These are phyloP conservation scores for Rubroboletus pulcherrimus DNA, from an alignment of 768 basidiomycete genomes.

Conservation along the genomic window DNA sequence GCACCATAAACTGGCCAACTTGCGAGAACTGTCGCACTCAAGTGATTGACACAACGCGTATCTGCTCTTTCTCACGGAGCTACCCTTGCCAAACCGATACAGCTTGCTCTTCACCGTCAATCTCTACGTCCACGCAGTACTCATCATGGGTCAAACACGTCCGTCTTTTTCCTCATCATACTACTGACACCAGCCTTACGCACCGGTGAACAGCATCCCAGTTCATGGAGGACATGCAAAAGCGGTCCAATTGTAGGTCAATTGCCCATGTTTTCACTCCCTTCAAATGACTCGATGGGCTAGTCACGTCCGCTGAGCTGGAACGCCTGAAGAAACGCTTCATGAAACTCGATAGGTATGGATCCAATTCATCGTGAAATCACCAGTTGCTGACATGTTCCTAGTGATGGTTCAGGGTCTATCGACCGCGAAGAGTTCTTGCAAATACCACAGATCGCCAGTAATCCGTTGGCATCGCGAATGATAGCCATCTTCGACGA, in stretches of 20 bases:
- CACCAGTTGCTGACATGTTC: neutral
- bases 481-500: conserved; percentile 99
- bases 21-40: neutral
- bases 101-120: neutral
- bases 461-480: conserved; percentile 91
- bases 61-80: conserved; percentile 21
- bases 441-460: conserved; percentile 98
- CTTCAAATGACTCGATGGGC: conserved; percentile 9
- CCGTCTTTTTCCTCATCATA: conserved; percentile 27
- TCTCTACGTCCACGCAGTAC: conserved; percentile 7
- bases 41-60: neutral
- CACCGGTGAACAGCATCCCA: conserved; percentile 60
- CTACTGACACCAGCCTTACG: conserved; percentile 1
- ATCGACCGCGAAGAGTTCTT: conserved; percentile 99
- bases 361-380: neutral
- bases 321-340: conserved; percentile 97
- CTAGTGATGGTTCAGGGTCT: conserved; percentile 91
- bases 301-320: conserved; percentile 93
- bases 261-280: neutral
- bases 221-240: conserved; percentile 98
- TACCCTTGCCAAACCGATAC: neutral
- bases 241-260: conserved; percentile 90
- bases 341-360: conserved; percentile 96
- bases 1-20: conserved; percentile 15
- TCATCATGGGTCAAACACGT: conserved; percentile 83